Base-by-base conservation (phyloP, 169 alveolate species). In the Eimeria nieschulzi region DNA sequence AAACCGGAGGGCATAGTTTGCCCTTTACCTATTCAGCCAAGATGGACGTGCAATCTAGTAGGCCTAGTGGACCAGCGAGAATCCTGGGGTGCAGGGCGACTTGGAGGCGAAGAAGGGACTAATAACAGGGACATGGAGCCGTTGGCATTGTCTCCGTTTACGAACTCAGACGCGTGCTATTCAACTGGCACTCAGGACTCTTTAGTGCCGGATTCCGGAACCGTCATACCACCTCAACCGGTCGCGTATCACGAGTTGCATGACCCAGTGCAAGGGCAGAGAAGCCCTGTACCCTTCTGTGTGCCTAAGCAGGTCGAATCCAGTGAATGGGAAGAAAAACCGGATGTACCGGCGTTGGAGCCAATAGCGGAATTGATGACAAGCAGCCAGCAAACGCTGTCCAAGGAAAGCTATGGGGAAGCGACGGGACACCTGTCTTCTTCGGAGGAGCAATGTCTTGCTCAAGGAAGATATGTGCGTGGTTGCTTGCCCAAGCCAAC, bases 151-250 rank as follows among this genome's bases (percentile, higher is more conserved):
- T 33, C 46, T 33, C 46, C 46, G 46, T 59, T 63, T 12, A 39
- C 17, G 9, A 13, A 56, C 59, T 61, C 90, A 15, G 78, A 63
- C n/a, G 63, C 51, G 39, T 61, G 87, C 75, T 80, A 39, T 71
- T 19, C 55, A 54, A 46, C 23, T 61, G 63, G 90, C n/a, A 82
- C 53, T 17, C 78, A 82, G 66, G 61, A 39, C 13, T n/a, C 78
- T 51, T 53, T 7, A 7, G 51, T 54, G 17, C 78, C 59, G 26
- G 46, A 21, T 19, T 55, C 90, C 0, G 78, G 64, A 63, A 39
- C n/a, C 78, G 54, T 82, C 15, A 63, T 19, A 39, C 13, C 75
- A 51, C 78, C 78, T 59, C 64, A 59, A 5, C 66, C 90, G 51
- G 17, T 82, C 53, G 23, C 76, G 15, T 54, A 59, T 33, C 90